Percentiles rank a stretch among this genome's conserved stretches.
phyloP scores from a whole-genome alignment of 495 filamentous ascomycete species.

The Podospora tetraspora region DNA sequence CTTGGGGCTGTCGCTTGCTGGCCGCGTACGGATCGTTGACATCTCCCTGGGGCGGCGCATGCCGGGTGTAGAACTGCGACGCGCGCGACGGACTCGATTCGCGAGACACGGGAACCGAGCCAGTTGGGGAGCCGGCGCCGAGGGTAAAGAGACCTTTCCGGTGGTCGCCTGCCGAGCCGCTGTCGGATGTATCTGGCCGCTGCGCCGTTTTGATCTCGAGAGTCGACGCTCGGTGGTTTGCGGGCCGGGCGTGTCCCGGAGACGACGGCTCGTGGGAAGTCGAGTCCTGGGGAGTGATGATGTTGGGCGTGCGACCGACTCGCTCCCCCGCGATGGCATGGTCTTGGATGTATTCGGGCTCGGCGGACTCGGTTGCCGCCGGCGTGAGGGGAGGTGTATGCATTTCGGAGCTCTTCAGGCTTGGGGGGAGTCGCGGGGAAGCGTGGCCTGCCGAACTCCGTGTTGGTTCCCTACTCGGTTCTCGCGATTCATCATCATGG shows the following conservation, averaged over 20 bases:
- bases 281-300: conserved; percentile 57
- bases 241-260: conserved; percentile 22
- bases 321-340: conserved; percentile 27
- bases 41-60: conserved; percentile 76
- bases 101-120: conserved; percentile 62
- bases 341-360: conserved; percentile 27
- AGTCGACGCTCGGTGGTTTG: conserved; percentile 7
- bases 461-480: conserved; percentile 32
- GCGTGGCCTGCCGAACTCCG: conserved; percentile 35
- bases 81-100: conserved; percentile 61
- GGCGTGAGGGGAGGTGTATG: conserved; percentile 90
- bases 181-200: conserved; percentile 39
- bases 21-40: conserved; percentile 85
- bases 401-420: conserved; percentile 52
- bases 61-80: conserved; percentile 55
- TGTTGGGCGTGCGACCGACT: conserved; percentile 44
- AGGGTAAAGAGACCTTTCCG: conserved; percentile 67
- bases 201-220: conserved; percentile 24
- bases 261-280: conserved; percentile 36
- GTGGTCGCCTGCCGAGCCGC: conserved; percentile 39
- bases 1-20: conserved; percentile 68
- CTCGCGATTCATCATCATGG: conserved; percentile 37
- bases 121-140: conserved; percentile 62
- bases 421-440: conserved; percentile 42
- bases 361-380: conserved; percentile 54